Percentiles rank a stretch among this genome's conserved stretches.
phyloP scores from a whole-genome alignment of 148 eudicot species.

The Persicaria maculosa region DNA sequence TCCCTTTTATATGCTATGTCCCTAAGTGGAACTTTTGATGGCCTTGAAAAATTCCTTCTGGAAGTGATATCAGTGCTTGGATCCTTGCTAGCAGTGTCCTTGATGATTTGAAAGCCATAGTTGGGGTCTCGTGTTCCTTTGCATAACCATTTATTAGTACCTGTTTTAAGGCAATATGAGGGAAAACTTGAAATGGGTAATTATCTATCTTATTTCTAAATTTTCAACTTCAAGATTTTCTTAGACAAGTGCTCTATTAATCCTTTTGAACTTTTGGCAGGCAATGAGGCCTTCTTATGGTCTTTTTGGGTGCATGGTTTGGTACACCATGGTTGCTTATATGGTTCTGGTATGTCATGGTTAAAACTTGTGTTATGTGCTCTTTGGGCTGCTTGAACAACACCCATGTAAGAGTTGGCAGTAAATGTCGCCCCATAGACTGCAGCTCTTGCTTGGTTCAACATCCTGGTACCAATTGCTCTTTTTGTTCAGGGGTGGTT shows the following conservation, averaged over 20 bases:
- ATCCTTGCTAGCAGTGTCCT: not conserved
- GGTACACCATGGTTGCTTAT: conserved; percentile 25
- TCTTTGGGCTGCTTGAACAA: conserved; percentile 23
- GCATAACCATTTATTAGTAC: conserved; percentile 22
- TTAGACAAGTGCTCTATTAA: conserved; percentile 5
- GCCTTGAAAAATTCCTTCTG: not conserved
- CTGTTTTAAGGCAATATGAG: conserved; percentile 20
- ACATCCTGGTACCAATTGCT: conserved; percentile 12
- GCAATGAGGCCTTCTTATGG: conserved; percentile 33
- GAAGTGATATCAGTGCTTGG: not conserved
- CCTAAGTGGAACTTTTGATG: conserved; percentile 14
- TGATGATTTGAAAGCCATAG: not conserved
- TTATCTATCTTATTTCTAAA: conserved; percentile 16
- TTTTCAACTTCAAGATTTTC: not conserved
- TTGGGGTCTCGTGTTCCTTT: conserved; percentile 12
- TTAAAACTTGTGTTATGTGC: conserved; percentile 18
- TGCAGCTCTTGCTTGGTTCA: conserved; percentile 15
- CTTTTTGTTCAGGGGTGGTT: conserved; percentile 9
- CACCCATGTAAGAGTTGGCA: conserved; percentile 16
- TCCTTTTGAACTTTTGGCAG: conserved; percentile 48
- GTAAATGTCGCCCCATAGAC: conserved; percentile 15
- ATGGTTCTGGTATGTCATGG: conserved; percentile 20
- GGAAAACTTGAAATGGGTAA: conserved; percentile 34
- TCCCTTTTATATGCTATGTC: conserved; percentile 19
- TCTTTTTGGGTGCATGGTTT: conserved; percentile 23